Percentiles rank a stretch among this genome's conserved stretches.
These are phyloP conservation scores for Exserohilum rostratum DNA, from an alignment of 2,329 filamentous ascomycete genomes.

Conservation along the genomic window DNA sequence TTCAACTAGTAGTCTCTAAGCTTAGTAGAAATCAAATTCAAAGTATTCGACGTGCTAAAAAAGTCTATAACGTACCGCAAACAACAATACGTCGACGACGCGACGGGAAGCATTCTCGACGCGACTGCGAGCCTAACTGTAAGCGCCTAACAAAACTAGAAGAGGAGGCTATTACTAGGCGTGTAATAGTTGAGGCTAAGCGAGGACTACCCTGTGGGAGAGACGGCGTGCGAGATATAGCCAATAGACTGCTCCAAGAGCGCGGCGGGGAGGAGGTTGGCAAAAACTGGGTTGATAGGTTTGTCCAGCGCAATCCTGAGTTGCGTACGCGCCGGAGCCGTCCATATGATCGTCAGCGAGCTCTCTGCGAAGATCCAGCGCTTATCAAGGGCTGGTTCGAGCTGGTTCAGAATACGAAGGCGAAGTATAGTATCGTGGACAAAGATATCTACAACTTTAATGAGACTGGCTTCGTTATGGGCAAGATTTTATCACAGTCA, in stretches of 20 bases:
- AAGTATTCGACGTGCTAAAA: slow-evolving; percentile 1
- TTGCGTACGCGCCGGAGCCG: slow-evolving; percentile 12
- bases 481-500: slow-evolving; percentile 27
- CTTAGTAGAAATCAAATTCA: too few relatives aligned
- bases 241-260: slow-evolving; percentile 4
- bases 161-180: slow-evolving; percentile 20
- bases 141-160: slow-evolving; percentile 19
- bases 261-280: slow-evolving; percentile 10
- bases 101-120: slow-evolving; percentile 5
- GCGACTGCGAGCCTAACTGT: slow-evolving; percentile 20
- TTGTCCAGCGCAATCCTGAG: slow-evolving; percentile 18
- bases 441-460: slow-evolving; percentile 30
- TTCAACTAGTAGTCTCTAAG: slow-evolving; percentile 7
- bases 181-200: too few relatives aligned
- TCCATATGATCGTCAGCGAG: too few relatives aligned
- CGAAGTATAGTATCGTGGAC: slow-evolving; percentile 2
- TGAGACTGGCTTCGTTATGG: slow-evolving; percentile 44
- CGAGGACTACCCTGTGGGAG: too few relatives aligned
- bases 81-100: neutral
- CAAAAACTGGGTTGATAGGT: slow-evolving; percentile 20
- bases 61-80: slow-evolving; percentile 7
- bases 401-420: neutral
- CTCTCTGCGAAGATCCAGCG: slow-evolving; percentile 11
- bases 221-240: neutral
- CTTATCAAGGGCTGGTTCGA: slow-evolving; percentile 10